Conservation (phyloP, 2,329 filamentous ascomycete species). For the Calcarisporium arbuscula region DNA sequence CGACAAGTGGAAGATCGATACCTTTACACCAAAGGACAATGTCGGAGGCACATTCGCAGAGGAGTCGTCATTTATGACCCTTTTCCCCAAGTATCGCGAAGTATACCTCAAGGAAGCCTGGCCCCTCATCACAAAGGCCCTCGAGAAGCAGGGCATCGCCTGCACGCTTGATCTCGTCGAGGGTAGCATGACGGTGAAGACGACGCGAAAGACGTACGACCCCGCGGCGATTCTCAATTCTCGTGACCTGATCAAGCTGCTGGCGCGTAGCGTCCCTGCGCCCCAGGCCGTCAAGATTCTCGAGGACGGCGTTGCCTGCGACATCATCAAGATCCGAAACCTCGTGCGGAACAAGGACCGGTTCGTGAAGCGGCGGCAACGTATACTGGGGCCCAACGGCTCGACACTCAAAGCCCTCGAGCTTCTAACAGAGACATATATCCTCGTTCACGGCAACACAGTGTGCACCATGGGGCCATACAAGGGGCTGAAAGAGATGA, state of each 20-base stretch:
- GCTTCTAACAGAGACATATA: constrained; percentile 83
- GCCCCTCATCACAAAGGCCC: constrained; percentile 80
- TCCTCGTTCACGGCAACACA: constrained; percentile 94
- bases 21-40: constrained; percentile 84
- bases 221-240: constrained; percentile 91
- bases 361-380: constrained; percentile 89
- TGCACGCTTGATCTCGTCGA: constrained; percentile 93
- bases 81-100: constrained; percentile 97
- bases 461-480: constrained; percentile 87
- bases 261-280: constrained; percentile 85
- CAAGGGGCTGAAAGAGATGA: constrained; percentile 88
- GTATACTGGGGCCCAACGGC: constrained; percentile 85
- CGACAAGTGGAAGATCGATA: constrained; percentile 91
- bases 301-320: constrained; percentile 84
- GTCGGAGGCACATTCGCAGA: constrained; percentile 78
- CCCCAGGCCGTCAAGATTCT: constrained; percentile 92
- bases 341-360: constrained; percentile 89
- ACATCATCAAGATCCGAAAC: constrained; percentile 92
- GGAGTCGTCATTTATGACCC: constrained; percentile 79
- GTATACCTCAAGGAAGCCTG: constrained; percentile 87
- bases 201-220: constrained; percentile 85
- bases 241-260: constrained; percentile 86
- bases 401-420: constrained; percentile 92
- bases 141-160: constrained; percentile 82
- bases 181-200: constrained; percentile 94